Evolutionary conservation across 1,284 basidiomycete species (phyloP).

Genomic region (Jaminaea rosea): DNA sequence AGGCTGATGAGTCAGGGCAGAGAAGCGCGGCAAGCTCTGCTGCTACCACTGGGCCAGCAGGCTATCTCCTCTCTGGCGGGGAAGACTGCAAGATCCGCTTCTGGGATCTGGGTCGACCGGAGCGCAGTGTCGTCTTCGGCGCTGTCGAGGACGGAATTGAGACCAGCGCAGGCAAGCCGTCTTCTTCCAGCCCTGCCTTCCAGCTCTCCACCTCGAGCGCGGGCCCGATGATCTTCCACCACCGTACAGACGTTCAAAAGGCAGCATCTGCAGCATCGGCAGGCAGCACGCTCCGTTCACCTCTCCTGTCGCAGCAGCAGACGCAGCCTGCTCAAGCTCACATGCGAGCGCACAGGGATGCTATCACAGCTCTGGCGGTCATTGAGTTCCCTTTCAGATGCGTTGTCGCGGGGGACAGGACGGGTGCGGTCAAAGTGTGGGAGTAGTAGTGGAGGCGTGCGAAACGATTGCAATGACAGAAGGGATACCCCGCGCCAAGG

Average conservation of each 20-base stretch:
- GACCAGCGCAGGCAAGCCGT: no score
- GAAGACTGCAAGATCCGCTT: slow-evolving; percentile 70
- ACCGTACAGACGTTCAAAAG: no score
- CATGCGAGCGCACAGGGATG: slow-evolving; percentile 61
- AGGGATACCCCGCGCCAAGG: no score
- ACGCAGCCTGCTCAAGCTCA: slow-evolving; percentile 4
- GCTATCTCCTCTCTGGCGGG: slow-evolving; percentile 70
- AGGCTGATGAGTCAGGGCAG: background rate
- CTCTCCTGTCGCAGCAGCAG: slow-evolving; percentile 23
- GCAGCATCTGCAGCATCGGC: no score
- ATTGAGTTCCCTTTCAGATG: slow-evolving; percentile 80
- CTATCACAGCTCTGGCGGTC: slow-evolving; percentile 67
- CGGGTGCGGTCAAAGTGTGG: slow-evolving; percentile 39
- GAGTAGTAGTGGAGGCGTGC: slow-evolving; percentile 17
- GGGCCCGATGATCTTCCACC: no score
- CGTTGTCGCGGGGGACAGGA: slow-evolving; percentile 67
- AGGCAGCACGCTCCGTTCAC: slow-evolving; percentile 14
- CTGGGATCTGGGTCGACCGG: slow-evolving; percentile 65
- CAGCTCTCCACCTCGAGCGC: no score
- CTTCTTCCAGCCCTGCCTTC: no score
- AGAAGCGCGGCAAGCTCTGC: background rate
- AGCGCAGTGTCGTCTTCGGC: slow-evolving; percentile 50
- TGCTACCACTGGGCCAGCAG: slow-evolving; percentile 48
- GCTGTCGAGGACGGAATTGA: slow-evolving; percentile 12
- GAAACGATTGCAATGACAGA: background rate